Conservation (phyloP, 306 rosid genomes). For the Citrullus amarus region DNA sequence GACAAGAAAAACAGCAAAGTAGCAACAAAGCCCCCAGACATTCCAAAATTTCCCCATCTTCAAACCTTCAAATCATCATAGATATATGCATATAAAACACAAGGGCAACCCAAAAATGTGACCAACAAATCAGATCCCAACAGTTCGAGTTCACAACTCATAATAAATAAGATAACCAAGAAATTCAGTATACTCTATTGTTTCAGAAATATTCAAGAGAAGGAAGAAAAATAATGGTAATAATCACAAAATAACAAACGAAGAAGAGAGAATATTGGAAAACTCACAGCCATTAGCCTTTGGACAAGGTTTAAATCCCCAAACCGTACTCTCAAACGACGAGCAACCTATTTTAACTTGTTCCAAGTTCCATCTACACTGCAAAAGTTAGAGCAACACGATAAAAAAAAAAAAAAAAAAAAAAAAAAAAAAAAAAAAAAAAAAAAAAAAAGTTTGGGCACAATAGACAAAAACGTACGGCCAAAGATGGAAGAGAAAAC, state of each 20-base stretch:
- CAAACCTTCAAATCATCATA: background rate
- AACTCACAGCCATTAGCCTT: conserved; percentile 18
- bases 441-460: background rate
- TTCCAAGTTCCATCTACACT: background rate
- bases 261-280: background rate
- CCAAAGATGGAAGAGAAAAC: background rate
- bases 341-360: background rate
- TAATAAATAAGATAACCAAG: background rate
- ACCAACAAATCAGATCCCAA: background rate
- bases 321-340: background rate
- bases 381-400: background rate
- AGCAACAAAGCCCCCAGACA: background rate
- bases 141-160: background rate
- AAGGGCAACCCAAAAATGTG: background rate
- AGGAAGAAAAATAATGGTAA: background rate
- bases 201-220: background rate
- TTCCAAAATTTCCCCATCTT: background rate
- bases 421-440: background rate
- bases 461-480: background rate
- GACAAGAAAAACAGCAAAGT: background rate
- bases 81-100: background rate
- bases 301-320: background rate
- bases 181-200: background rate
- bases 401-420: background rate
- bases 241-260: background rate